Base-by-base conservation (phyloP, 306 rosid species). In the Sicyos baderoa region DNA sequence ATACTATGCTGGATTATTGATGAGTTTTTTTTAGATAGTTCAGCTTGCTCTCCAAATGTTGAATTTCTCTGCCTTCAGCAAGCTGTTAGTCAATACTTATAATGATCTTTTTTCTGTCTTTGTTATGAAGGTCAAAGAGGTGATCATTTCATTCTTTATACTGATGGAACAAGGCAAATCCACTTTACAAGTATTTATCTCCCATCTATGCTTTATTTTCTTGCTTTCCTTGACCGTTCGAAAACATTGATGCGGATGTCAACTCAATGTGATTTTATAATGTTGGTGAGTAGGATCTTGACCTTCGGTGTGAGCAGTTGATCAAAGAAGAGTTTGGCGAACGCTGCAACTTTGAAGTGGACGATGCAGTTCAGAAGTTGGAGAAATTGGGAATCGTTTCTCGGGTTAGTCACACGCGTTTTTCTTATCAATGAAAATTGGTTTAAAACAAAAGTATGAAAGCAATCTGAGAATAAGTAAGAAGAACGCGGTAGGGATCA, bases 151-250 rank as follows among this genome's bases (percentile, higher is more conserved):
- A 49, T 92, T 89, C 86, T 92, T 76, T 76, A 86, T 92, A 78
- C 71, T 92, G 84, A 89, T 92, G 98, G 95, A 89, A 76, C 96
- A 89, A 63, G 96, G 98, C 69, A 92, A 86, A 85, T 89, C 91
- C 68, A 92, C 95, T 32, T 60, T 79, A 74, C 86, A 77, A 82
- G 98, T 86, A 69, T 22, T 69, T 13, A 35, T 76, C 71, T 54
- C 13, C 40, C 10, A 49, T 29, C 42, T 48, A 23, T 48, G 5
- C 29, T 60, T 49, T 18, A 11, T 58, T 22, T 15, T 60, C 42
- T 59, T 60, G 58, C 69, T 57, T 55, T 21, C 56, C n/a, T 14
- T 59, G 48, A 18, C 50, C 12, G 40, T 23, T 45, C 5, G 68
- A 12, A 61, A 58, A 23, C 25, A 12, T 72, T 10, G 47, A 27